Evolutionary conservation across 305 asterid species (phyloP), one percentile per base, ranked within the genome.

Genomic region (Galium porrigens): DNA sequence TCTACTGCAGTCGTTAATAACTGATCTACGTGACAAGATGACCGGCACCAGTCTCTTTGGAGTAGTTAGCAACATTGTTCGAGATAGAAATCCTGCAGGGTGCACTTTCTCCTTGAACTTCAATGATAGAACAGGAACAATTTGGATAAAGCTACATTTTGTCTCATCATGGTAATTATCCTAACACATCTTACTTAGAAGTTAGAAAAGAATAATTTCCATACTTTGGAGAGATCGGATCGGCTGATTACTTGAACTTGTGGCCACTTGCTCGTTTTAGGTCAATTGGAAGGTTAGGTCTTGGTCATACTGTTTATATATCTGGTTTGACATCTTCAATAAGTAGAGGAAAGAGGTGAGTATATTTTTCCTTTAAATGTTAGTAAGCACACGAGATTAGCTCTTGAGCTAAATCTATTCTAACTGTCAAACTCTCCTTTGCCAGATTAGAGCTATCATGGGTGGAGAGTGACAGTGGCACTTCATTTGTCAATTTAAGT

Each of bases 11-110:
- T 81, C 95, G 44, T 87, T 78, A 76, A 81, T 92, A 60, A 79
- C 68, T 74, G 97, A 87, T 80, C 72, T 92, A 68, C 90, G 72
- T 66, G 94, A 84, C 85, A 92, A 89, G 88, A 92, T 87, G 99
- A 82, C 85, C 64, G 82, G 96, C 74, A 78, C 87, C 74, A 84
- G 97, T 80, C 89, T 92, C 77, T 85, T 85, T 68, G 97, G 91
- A 56, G 68, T 63, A 59, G 84, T 89, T 75, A 77, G 78, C 46
- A 84, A 83, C 74, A 80, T 89, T 68, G 51, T 36, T 34, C 70
- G 36, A 10, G 68, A 67, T 44, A 66, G 25, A 76, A 76, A 73
- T 77, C 73, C 79, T 58, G 71, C 84, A 71, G 2, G 53, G 20
- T 5, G 9, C 22, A 70, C 63, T 72, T 79, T 79, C 71, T 83